Evolutionary conservation across 2,329 filamentous ascomycete species (phyloP).

Genomic region (Alternaria ventricosa): DNA sequence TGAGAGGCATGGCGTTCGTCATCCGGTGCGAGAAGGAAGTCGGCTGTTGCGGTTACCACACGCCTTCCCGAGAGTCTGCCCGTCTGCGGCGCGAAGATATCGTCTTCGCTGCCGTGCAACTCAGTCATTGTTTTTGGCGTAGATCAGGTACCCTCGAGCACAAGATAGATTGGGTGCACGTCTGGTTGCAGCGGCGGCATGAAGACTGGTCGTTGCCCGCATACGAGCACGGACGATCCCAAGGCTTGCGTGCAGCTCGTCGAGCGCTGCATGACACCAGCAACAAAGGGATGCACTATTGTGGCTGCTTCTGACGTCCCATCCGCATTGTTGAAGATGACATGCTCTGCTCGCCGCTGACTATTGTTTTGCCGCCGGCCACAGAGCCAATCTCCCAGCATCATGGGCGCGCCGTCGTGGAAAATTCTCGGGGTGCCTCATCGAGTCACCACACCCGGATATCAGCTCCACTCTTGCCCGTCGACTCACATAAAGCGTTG

Average conservation of each 20-base stretch:
- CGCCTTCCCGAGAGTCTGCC: constrained; percentile 5
- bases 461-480: constrained; percentile 32
- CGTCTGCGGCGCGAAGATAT: not conserved
- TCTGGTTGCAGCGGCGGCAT: not conserved
- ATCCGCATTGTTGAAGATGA: constrained; percentile 5
- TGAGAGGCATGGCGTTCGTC: constrained; percentile 4
- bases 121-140: constrained; percentile 10
- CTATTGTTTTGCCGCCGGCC: constrained; percentile 22
- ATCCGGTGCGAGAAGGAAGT: not conserved
- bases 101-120: constrained; percentile 12
- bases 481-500: constrained; percentile 32
- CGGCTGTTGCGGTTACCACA: not conserved
- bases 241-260: constrained; percentile 7
- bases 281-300: constrained; percentile 13
- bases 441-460: constrained; percentile 38
- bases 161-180: not conserved
- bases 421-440: constrained; percentile 31
- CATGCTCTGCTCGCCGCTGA: constrained; percentile 19
- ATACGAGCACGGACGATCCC: constrained; percentile 21
- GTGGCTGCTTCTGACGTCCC: constrained; percentile 18
- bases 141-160: constrained; percentile 6
- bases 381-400: constrained; percentile 19
- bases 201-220: not conserved
- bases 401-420: constrained; percentile 24
- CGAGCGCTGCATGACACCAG: constrained; percentile 21